phyloP scores from a whole-genome alignment of 2,329 filamentous ascomycete species.

The Ophiostoma triangulosporum region DNA sequence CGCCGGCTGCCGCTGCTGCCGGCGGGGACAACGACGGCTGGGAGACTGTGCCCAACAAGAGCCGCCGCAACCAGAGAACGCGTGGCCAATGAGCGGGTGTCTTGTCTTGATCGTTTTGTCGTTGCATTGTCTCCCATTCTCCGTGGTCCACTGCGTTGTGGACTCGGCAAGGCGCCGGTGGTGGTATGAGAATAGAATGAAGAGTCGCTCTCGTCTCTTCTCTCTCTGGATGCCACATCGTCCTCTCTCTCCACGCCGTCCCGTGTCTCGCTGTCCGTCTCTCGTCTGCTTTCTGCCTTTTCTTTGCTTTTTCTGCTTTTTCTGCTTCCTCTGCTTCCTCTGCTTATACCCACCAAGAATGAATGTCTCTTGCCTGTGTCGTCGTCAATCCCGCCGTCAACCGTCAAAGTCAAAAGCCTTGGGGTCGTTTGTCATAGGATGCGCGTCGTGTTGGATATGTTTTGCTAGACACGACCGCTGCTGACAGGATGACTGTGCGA shows the following conservation, averaged over 20 bases:
- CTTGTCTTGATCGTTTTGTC: neutral
- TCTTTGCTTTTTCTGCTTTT: neutral
- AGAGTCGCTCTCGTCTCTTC: too few species aligned
- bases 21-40: slow-evolving; percentile 45
- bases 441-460: neutral
- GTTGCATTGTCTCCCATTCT: neutral
- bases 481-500: neutral
- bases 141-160: too few species aligned
- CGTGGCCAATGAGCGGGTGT: slow-evolving; percentile 6
- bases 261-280: too few species aligned
- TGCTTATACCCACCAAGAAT: neutral
- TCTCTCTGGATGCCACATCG: too few species aligned
- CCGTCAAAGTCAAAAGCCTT: neutral
- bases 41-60: slow-evolving; percentile 41
- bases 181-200: neutral
- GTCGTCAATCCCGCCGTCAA: neutral
- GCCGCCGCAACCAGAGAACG: slow-evolving; percentile 22
- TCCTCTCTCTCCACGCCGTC: too few species aligned
- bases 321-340: neutral
- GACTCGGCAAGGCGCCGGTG: neutral
- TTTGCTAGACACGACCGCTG: neutral
- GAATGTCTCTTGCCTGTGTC: neutral
- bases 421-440: too few species aligned
- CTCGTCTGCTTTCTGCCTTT: too few species aligned
- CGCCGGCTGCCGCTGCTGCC: slow-evolving; percentile 5